Conservation (phyloP, 208 protist genomes). For the Naegleria fowleri region DNA sequence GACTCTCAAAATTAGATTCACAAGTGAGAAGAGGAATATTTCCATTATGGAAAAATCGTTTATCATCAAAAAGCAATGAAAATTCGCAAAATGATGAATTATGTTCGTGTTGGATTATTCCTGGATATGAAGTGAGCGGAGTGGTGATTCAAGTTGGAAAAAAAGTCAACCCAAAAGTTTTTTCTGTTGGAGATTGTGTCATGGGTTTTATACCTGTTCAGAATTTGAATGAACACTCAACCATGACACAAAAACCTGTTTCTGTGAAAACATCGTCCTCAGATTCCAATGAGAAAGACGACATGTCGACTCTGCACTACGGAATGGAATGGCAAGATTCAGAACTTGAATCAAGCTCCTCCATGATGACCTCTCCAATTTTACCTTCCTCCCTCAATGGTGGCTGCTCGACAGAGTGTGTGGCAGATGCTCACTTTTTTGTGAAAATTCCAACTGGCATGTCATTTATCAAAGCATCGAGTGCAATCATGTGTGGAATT, state of each 20-base stretch:
- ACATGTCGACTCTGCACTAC: too few species aligned
- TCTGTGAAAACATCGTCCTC: too few species aligned
- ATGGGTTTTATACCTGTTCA: background rate
- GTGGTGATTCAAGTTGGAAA: background rate
- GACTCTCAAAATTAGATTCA: background rate
- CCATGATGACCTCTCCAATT: background rate
- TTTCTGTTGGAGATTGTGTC: background rate
- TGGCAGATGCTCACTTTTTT: background rate
- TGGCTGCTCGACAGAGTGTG: background rate
- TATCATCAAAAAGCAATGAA: background rate
- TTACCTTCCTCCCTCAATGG: background rate
- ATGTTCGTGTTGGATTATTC: background rate
- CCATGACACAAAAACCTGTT: too few species aligned
- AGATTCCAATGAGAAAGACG: background rate
- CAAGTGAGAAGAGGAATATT: background rate
- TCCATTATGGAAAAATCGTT: background rate
- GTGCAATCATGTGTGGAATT: background rate
- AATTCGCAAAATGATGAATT: background rate
- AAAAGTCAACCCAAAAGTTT: background rate
- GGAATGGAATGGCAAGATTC: background rate
- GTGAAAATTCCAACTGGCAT: background rate
- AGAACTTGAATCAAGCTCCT: background rate
- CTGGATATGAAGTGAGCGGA: slow-evolving; percentile 2
- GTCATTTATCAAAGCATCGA: background rate
- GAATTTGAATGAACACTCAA: background rate